Conservation (phyloP, 2,329 filamentous ascomycete genomes). For the Neoarthrinium moseri region DNA sequence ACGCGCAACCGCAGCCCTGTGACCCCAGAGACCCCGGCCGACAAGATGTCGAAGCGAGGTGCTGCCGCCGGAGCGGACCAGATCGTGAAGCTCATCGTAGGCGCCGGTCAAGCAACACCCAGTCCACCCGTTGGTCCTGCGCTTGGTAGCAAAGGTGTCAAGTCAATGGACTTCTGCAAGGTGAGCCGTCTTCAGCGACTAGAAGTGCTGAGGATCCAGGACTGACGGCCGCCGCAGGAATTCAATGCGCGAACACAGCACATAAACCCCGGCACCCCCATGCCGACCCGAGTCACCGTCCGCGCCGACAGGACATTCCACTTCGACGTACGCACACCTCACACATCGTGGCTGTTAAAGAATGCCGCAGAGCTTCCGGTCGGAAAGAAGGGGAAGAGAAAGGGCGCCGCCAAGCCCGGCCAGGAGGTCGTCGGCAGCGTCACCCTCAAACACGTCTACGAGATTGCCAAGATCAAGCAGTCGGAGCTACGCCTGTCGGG, state of each 20-base stretch:
- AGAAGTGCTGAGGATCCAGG: constrained; percentile 7
- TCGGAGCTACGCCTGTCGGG: constrained; percentile 72
- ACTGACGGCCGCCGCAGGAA: constrained; percentile 58
- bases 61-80: constrained; percentile 53
- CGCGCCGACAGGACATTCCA: constrained; percentile 89
- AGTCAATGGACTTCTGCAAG: constrained; percentile 99
- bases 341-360: constrained; percentile 87
- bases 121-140: constrained; percentile 96
- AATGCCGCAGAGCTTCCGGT: constrained; percentile 74
- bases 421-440: constrained; percentile 80
- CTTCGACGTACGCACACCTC: constrained; percentile 91
- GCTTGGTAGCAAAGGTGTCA: constrained; percentile 94
- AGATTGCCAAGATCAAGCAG: constrained; percentile 97
- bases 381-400: constrained; percentile 72
- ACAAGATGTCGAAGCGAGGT: constrained; percentile 52
- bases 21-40: too few species aligned
- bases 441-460: constrained; percentile 92
- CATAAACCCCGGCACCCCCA: constrained; percentile 77
- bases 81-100: constrained; percentile 96
- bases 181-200: constrained; percentile 40
- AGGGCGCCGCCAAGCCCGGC: constrained; percentile 74
- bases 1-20: too few species aligned
- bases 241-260: constrained; percentile 94
- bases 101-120: constrained; percentile 90
- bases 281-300: constrained; percentile 87